Evolutionary conservation across 2,329 filamentous ascomycete genomes (phyloP), one percentile per base, ranked within the genome.

Genomic region (Ophiosphaerella herpotricha): DNA sequence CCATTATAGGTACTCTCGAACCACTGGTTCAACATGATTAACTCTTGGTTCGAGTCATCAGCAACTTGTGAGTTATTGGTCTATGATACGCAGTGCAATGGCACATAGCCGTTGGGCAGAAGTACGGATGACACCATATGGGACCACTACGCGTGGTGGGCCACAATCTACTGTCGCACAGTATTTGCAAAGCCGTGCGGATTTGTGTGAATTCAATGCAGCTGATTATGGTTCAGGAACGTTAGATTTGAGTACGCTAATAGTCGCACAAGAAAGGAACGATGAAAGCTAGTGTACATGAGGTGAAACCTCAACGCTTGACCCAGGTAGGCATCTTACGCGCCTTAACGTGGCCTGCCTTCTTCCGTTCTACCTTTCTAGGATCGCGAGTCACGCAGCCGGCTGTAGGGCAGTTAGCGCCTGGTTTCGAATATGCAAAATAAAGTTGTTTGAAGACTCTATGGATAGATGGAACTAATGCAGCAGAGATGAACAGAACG

Each of bases 291-390:
- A 64, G 48, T 61, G 55, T 66, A 66, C 50, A 61, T 56, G 75
- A 61, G 39, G 32, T 43, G 40, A 46, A 14, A 47, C 54, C 53
- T 71, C 60, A 87, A 73, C 85, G 80, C 85, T 97, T 97, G 82
- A 97, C 92, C 94, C 95, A 99, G 66, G 94, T 84, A 53, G 93
- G 93, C 85, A 89, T 95, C 86, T 99, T 99, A 77, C 94, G 89
- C 50, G 94, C 93, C 83, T 99, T 99, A 78, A 96, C 77, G 70
- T 91, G 90, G 63, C 94, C 95, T 49, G 91, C 85, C 84, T 99
- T 97, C 87, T 99, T 99, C 74, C 94, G 93, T 79, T 99, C 94
- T 62, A 99, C 95, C 69, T 82, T 86, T 78, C 93, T 91, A 50
- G 87, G 84, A 78, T 99, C 93, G 70, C 93, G 88, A 44, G 92